Percentiles rank a stretch among this genome's conserved stretches.
phyloP scores from a whole-genome alignment of 1,284 basidiomycete species.

The Cutaneotrichosporon curvatum region DNA sequence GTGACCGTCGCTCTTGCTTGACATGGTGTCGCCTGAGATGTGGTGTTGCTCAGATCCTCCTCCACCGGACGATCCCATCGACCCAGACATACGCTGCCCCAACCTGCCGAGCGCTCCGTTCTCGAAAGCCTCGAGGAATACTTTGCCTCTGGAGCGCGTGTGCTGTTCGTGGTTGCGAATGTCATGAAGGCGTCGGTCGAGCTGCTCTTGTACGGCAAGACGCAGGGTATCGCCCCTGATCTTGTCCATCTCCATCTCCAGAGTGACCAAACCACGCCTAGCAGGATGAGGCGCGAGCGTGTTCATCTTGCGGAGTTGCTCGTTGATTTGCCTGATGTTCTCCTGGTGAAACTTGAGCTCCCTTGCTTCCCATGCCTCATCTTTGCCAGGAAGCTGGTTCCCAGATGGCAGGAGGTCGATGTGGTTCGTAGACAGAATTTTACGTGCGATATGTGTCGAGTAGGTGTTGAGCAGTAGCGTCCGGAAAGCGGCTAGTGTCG shows the following conservation, averaged over 20 bases:
- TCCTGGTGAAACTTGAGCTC: slow-evolving; percentile 65
- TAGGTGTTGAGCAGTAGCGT: slow-evolving; percentile 50
- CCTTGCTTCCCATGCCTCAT: slow-evolving; percentile 64
- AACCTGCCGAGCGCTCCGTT: not conserved
- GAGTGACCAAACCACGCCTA: slow-evolving; percentile 56
- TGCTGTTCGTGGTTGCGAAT: not conserved
- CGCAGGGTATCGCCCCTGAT: slow-evolving; percentile 51
- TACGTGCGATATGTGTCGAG: slow-evolving; percentile 57
- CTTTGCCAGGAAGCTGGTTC: slow-evolving; percentile 53
- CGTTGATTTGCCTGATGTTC: slow-evolving; percentile 64
- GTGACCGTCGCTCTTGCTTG: not conserved
- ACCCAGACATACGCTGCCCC: not conserved
- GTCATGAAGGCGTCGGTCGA: slow-evolving; percentile 21
- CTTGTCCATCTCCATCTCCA: slow-evolving; percentile 55
- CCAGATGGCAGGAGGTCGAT: slow-evolving; percentile 44
- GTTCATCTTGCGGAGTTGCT: slow-evolving; percentile 69
- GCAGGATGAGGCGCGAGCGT: slow-evolving; percentile 67
- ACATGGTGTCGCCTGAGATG: slow-evolving; percentile 2
- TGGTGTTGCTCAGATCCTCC: slow-evolving; percentile 4
- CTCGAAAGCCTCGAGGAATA: slow-evolving; percentile 3
- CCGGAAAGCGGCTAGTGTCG: slow-evolving; percentile 58
- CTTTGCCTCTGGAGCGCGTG: not conserved
- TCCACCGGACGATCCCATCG: not conserved
- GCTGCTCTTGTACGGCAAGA: slow-evolving; percentile 31
- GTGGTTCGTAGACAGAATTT: slow-evolving; percentile 49